Conservation (phyloP, 2,329 filamentous ascomycete species). For the Fusarium sp. region DNA sequence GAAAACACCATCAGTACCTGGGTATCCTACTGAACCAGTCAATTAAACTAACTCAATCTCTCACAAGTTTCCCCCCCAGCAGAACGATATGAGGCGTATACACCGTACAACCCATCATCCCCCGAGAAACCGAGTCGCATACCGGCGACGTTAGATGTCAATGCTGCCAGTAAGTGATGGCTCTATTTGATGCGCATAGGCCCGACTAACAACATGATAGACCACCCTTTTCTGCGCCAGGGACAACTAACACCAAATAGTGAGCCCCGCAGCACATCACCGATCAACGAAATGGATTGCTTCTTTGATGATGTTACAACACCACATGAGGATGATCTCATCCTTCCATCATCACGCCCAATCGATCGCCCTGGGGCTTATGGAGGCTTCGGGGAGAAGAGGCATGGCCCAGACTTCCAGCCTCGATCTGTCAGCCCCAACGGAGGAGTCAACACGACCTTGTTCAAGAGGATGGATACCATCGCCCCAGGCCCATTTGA, state of each 20-base stretch:
- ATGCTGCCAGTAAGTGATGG: constrained; percentile 63
- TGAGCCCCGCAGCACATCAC: constrained; percentile 71
- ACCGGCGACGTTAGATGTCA: constrained; percentile 65
- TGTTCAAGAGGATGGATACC: constrained; percentile 74
- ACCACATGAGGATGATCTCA: constrained; percentile 57
- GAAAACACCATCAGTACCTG: constrained; percentile 27
- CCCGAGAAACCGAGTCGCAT: constrained; percentile 56
- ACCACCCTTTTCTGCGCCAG: constrained; percentile 65
- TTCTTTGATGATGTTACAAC: constrained; percentile 61
- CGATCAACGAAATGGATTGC: constrained; percentile 64
- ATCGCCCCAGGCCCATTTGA: constrained; percentile 78
- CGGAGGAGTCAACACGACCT: constrained; percentile 47
- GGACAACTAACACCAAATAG: constrained; percentile 75
- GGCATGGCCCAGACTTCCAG: constrained; percentile 43
- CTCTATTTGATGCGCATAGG: constrained; percentile 2
- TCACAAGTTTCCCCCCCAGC: constrained; percentile 56
- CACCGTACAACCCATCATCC: constrained; percentile 42
- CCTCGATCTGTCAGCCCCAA: constrained; percentile 45
- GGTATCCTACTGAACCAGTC: constrained; percentile 8
- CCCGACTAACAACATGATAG: constrained; percentile 56
- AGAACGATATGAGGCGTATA: constrained; percentile 50
- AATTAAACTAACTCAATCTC: constrained; percentile 15
- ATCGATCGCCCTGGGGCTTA: constrained; percentile 62
- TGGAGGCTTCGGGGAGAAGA: constrained; percentile 60
- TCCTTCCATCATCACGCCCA: constrained; percentile 55